These are phyloP conservation scores for Phylloporus sp. DNA, from an alignment of 768 basidiomycete genomes.

Conservation along the genomic window DNA sequence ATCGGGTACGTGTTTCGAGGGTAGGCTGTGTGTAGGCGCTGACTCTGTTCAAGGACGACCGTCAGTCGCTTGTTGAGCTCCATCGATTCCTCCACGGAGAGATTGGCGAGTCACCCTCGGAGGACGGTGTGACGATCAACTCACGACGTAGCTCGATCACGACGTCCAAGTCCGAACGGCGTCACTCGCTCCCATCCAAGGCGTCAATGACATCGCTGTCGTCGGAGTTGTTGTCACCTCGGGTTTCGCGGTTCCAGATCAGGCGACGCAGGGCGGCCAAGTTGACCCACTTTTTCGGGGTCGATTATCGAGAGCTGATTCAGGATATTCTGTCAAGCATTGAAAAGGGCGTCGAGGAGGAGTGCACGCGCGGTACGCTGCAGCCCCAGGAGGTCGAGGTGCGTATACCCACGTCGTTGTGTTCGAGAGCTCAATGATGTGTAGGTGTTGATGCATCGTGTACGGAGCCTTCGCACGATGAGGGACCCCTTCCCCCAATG, in stretches of 20 bases:
- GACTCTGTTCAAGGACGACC: slow-evolving; percentile 56
- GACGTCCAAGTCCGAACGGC: slow-evolving; percentile 56
- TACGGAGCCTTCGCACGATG: slow-evolving; percentile 28
- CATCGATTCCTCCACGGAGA: slow-evolving; percentile 59
- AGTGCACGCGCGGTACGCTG: slow-evolving; percentile 59
- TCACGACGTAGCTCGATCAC: slow-evolving; percentile 31
- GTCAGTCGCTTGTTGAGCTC: slow-evolving; percentile 66
- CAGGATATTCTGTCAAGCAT: slow-evolving; percentile 77
- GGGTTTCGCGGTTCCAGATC: slow-evolving; percentile 52
- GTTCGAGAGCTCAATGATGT: slow-evolving; percentile 1
- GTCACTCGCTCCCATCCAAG: slow-evolving; percentile 64
- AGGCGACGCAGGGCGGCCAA: slow-evolving; percentile 77
- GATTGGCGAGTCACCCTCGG: slow-evolving; percentile 17
- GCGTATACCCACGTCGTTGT: slow-evolving; percentile 17
- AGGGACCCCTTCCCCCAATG: slow-evolving; percentile 14
- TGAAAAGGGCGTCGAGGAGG: slow-evolving; percentile 70
- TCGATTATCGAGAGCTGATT: slow-evolving; percentile 76
- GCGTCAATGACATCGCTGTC: slow-evolving; percentile 58
- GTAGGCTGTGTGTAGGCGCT: slow-evolving; percentile 1
- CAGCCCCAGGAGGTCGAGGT: slow-evolving; percentile 72
- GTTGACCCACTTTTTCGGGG: slow-evolving; percentile 84
- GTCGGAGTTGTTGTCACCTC: slow-evolving; percentile 45
- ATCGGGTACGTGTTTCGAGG: slow-evolving; percentile 52
- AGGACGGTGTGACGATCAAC: slow-evolving; percentile 13
- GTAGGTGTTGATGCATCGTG: slow-evolving; percentile 46